phyloP scores from a whole-genome alignment of 2,329 filamentous ascomycete genomes.

The Fusarium hainanense region DNA sequence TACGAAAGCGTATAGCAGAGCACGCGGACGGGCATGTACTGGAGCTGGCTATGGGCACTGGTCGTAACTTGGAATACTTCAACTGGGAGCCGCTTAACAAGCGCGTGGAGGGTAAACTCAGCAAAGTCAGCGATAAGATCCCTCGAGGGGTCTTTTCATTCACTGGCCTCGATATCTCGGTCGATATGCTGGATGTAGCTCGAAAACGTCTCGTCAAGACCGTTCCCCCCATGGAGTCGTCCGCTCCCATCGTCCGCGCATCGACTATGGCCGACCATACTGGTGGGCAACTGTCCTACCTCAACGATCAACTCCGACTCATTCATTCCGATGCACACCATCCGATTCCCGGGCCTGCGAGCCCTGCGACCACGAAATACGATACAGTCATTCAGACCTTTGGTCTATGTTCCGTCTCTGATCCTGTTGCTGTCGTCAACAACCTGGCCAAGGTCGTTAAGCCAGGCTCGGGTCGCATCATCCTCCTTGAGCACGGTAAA shows the following conservation, averaged over 20 bases:
- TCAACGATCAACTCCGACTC: conserved; percentile 58
- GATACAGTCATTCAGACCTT: conserved; percentile 74
- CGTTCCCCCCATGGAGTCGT: conserved; percentile 54
- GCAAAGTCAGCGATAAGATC: conserved; percentile 3
- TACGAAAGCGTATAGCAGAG: conserved; percentile 62
- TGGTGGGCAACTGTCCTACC: conserved; percentile 54
- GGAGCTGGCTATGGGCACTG: conserved; percentile 72
- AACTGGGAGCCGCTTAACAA: conserved; percentile 61
- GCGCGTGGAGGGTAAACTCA: conserved; percentile 18
- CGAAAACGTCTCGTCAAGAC: conserved; percentile 61
- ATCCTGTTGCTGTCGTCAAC: conserved; percentile 64
- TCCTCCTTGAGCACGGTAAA: conserved; percentile 72
- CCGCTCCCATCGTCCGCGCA: conserved; percentile 48
- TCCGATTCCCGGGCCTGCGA: conserved; percentile 51
- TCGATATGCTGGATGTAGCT: conserved; percentile 69
- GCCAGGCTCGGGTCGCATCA: conserved; percentile 67
- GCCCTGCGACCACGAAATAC: conserved; percentile 60
- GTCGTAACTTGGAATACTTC: conserved; percentile 70
- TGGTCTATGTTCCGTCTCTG: conserved; percentile 70
- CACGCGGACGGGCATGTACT: conserved; percentile 67
- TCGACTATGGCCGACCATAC: conserved; percentile 50
- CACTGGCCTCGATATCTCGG: conserved; percentile 71
- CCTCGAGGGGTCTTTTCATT: conserved; percentile 61
- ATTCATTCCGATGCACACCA: conserved; percentile 61
- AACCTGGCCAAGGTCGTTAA: conserved; percentile 64